phyloP scores from a whole-genome alignment of 2,329 filamentous ascomycete species.

The Hawksworthiomyces lignivorus region DNA sequence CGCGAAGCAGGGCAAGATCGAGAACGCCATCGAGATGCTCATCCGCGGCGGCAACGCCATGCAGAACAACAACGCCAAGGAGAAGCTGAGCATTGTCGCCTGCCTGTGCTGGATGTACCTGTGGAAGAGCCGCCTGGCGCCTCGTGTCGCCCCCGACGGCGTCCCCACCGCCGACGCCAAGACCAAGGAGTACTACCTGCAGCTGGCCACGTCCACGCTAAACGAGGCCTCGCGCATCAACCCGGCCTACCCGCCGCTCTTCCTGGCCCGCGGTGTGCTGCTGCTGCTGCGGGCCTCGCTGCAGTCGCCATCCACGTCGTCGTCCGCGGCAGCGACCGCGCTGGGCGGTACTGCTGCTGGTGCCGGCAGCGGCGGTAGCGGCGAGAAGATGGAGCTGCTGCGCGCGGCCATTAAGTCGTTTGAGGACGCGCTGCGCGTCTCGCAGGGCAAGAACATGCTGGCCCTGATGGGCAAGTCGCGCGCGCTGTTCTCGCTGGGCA shows the following conservation, averaged over 20 bases:
- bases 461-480: constrained; percentile 85
- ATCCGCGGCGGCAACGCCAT: constrained; percentile 66
- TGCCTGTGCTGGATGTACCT: constrained; percentile 88
- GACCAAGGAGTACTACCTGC: constrained; percentile 89
- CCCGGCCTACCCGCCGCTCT: constrained; percentile 83
- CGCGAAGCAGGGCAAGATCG: constrained; percentile 88
- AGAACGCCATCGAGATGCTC: constrained; percentile 69
- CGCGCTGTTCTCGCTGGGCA: constrained; percentile 77
- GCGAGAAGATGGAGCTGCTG: constrained; percentile 70
- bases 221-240: constrained; percentile 96
- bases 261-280: constrained; percentile 83
- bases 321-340: not conserved
- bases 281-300: constrained; percentile 82
- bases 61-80: constrained; percentile 64
- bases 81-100: constrained; percentile 76
- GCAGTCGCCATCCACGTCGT: constrained; percentile 62
- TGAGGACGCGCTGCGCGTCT: constrained; percentile 83
- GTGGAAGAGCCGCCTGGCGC: constrained; percentile 78
- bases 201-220: constrained; percentile 79
- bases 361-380: constrained; percentile 48
- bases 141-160: constrained; percentile 54
- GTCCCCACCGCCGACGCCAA: constrained; percentile 62
- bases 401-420: constrained; percentile 87
- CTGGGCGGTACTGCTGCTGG: not conserved
- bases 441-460: constrained; percentile 81